Evolutionary conservation across 2,329 filamentous ascomycete genomes (phyloP).

Genomic region (Gaeumannomyces sp.): DNA sequence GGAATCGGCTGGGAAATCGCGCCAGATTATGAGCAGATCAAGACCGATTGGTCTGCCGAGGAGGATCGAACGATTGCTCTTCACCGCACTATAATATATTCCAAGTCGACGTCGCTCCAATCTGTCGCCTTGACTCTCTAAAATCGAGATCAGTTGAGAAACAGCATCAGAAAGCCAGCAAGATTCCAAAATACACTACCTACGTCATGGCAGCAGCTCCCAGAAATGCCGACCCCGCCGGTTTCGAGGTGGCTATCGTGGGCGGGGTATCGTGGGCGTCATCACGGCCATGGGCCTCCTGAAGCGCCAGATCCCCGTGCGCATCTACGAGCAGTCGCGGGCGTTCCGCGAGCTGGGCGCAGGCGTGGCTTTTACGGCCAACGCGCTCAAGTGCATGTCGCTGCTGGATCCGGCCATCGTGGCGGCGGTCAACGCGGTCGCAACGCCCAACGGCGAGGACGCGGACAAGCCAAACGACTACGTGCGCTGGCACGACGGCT

Average conservation of each 20-base stretch:
- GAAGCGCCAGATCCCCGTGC: constrained; percentile 34
- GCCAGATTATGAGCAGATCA: no score
- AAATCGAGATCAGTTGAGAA: no score
- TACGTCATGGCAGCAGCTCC: no score
- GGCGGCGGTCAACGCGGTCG: constrained; percentile 25
- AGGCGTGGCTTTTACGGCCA: constrained; percentile 44
- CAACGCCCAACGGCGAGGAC: constrained; percentile 29
- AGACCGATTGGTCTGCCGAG: no score
- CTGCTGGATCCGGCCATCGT: constrained; percentile 31
- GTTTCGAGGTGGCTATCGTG: constrained; percentile 36
- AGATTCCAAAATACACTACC: no score
- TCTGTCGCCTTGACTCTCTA: no score
- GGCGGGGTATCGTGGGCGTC: constrained; percentile 47
- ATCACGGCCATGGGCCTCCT: constrained; percentile 40
- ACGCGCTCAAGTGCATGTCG: constrained; percentile 40
- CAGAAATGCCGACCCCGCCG: constrained; percentile 7
- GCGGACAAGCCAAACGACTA: constrained; percentile 26
- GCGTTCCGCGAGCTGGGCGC: constrained; percentile 41
- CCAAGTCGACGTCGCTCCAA: no score
- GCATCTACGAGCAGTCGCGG: constrained; percentile 39
- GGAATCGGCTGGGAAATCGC: no score
- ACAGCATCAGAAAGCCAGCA: no score
- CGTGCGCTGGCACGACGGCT: constrained; percentile 37
- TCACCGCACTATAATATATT: no score
- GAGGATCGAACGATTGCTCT: no score